Evolutionary conservation across 805 yeast genomes (phyloP), one percentile per base, ranked within the genome.

Genomic region (Saturnispora mendoncae): DNA sequence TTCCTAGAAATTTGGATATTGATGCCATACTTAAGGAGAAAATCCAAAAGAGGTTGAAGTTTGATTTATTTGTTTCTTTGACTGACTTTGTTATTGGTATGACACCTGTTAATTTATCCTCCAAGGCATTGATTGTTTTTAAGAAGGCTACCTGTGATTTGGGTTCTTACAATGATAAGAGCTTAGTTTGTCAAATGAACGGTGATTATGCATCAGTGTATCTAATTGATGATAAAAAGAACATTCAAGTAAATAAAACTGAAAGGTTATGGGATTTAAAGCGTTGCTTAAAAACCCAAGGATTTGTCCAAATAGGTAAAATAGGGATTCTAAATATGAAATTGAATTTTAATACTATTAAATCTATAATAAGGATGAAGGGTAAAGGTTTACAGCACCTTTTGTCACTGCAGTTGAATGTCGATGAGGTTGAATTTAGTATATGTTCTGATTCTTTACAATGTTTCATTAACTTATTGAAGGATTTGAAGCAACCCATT

Each of bases 401-500:
- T 12, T 42, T 38, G 46, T 40, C 26, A 20, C 41, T n/a, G 6
- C 41, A 31, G 18, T 4, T 44, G 13, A 35, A 39, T 30, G 15
- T 46, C 3, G 41, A 72, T 2, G 74, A 69, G 37, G 34, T 78
- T 24, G 71, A 70, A 36, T 52, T 78, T 8, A 68, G 67, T 39
- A 47, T 74, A 6, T 87, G 96, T 63, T 90, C 95, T 1, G 97
- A 88, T 55, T 85, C 96, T 0, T 69, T 78, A 0, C 81, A 84
- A 51, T 74, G 90, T 10, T 58, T 88, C 32, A 46, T 76, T 2
- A 94, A 82, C 46, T 52, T 84, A 7, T 48, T 80, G 8, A 78
- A 74, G 45, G 95, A 86, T 52, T 64, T 88, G 51, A 84, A 82
- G 50, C 75, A 74, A 12, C 87, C 88, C 0, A 59, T 84, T 1